Evolutionary conservation across 352 stramenopile species (phyloP).

Genomic region (Pythium periplocum): DNA sequence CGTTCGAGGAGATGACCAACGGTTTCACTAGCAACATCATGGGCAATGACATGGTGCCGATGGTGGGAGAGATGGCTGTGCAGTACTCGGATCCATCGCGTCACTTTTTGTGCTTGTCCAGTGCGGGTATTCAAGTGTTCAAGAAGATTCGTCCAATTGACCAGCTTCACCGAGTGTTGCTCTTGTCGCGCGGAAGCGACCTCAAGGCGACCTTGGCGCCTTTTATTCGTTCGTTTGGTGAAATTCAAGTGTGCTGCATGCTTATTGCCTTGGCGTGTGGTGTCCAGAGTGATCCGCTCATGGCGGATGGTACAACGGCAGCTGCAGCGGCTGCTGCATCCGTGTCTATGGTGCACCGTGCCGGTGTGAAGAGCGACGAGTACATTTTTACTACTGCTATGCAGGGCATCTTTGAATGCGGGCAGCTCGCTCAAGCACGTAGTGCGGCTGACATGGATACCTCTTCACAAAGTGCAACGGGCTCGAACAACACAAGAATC

Average conservation of each 20-base stretch:
- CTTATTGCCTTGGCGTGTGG: conserved; percentile 84
- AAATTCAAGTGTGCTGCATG: conserved; percentile 86
- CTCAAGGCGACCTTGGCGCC: conserved; percentile 57
- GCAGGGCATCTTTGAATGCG: conserved; percentile 82
- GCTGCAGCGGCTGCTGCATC: conserved; percentile 29
- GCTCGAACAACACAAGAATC: conserved; percentile 52
- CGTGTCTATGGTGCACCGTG: conserved; percentile 35
- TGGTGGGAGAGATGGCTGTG: conserved; percentile 74
- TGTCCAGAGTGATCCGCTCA: conserved; percentile 70
- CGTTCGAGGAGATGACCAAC: conserved; percentile 74
- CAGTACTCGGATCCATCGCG: conserved; percentile 79
- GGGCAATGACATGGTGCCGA: conserved; percentile 23
- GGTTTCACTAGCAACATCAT: conserved; percentile 19
- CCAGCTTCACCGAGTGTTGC: conserved; percentile 71
- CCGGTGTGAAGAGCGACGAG: conserved; percentile 64
- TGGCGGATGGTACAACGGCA: conserved; percentile 33
- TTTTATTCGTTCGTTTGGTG: conserved; percentile 80
- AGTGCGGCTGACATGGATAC: conserved; percentile 19
- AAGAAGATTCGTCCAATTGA: conserved; percentile 89
- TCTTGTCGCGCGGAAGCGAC: conserved; percentile 63
- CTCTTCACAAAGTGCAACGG: conserved; percentile 9
- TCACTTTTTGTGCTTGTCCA: conserved; percentile 84
- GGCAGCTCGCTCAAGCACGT: conserved; percentile 24
- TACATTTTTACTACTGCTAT: conserved; percentile 76
- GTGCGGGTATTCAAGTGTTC: conserved; percentile 83